Percentiles rank a stretch among this genome's conserved stretches.
phyloP scores from a whole-genome alignment of 495 filamentous ascomycete genomes.

The Neurospora tetrasperma region DNA sequence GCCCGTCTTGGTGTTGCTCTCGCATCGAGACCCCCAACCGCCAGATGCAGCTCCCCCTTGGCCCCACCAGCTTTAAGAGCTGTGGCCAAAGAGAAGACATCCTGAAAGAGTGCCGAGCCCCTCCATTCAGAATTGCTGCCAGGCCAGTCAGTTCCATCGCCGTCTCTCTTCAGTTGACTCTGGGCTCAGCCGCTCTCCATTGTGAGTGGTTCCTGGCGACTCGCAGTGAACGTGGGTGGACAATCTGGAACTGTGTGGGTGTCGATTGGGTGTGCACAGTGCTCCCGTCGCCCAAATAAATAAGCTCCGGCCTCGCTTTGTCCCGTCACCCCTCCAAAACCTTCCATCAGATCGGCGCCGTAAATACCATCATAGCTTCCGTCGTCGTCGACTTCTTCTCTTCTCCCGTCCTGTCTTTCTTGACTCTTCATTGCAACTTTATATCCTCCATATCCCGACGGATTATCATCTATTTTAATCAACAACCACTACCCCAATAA shows the following conservation, averaged over 20 bases:
- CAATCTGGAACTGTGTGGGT: neutral
- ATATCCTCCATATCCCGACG: constrained; percentile 6
- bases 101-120: neutral
- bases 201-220: neutral
- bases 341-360: neutral
- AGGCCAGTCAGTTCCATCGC: constrained; percentile 9
- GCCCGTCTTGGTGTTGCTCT: neutral
- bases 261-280: neutral
- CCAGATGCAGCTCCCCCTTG: constrained; percentile 1
- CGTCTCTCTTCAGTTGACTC: neutral
- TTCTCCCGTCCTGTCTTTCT: neutral
- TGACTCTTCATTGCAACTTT: constrained; percentile 10
- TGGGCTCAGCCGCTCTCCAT: neutral
- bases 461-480: neutral
- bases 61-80: constrained; percentile 4
- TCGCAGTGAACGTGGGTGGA: neutral
- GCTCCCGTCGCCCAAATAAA: constrained; percentile 15
- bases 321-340: constrained; percentile 9
- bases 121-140: constrained; percentile 10
- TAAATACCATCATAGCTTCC: constrained; percentile 1
- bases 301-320: constrained; percentile 11
- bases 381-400: neutral
- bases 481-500: constrained; percentile 11
- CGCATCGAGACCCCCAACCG: constrained; percentile 2
- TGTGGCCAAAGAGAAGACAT: constrained; percentile 9